A percentile compares a stretch with the other conserved stretches of the same genome.
phyloP scores from a whole-genome alignment of 1,284 basidiomycete genomes.

The Austroboletus novae-zelandiae region DNA sequence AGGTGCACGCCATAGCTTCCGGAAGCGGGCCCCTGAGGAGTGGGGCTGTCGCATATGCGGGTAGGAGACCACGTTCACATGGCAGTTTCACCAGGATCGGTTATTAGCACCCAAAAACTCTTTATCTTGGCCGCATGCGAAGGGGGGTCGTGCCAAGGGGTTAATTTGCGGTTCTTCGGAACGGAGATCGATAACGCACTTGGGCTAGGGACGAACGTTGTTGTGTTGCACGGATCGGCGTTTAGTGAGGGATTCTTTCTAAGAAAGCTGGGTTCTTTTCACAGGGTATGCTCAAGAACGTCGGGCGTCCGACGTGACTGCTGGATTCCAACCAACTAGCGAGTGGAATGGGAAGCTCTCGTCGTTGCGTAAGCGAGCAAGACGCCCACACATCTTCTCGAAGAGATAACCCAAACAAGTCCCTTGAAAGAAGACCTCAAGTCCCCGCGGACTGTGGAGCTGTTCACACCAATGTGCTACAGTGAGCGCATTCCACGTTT shows the following conservation, averaged over 20 bases:
- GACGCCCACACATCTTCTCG: constrained; percentile 11
- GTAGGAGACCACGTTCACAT: constrained; percentile 1
- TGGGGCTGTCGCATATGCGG: neutral
- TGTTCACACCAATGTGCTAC: constrained; percentile 3
- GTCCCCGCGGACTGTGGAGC: constrained; percentile 16
- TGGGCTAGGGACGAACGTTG: constrained; percentile 1
- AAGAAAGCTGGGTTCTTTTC: neutral
- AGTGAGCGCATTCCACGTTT: constrained; percentile 9
- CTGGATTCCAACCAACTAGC: neutral
- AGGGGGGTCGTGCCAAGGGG: constrained; percentile 3
- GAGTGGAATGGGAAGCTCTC: neutral
- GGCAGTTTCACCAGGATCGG: constrained; percentile 8
- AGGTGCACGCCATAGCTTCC: neutral
- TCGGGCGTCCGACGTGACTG: neutral
- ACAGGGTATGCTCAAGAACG: neutral
- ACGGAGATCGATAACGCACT: constrained; percentile 17
- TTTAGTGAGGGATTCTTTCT: constrained; percentile 4
- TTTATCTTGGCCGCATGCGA: constrained; percentile 2
- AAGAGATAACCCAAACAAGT: constrained; percentile 11
- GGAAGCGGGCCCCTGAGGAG: neutral
- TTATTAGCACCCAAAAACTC: constrained; percentile 7
- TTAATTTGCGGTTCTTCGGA: constrained; percentile 7
- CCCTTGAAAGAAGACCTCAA: constrained; percentile 10
- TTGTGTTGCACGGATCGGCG: neutral
- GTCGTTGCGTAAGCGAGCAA: constrained; percentile 14